These are phyloP conservation scores for Puccinia coronata DNA, from an alignment of 1,284 basidiomycete species.

Conservation along the genomic window DNA sequence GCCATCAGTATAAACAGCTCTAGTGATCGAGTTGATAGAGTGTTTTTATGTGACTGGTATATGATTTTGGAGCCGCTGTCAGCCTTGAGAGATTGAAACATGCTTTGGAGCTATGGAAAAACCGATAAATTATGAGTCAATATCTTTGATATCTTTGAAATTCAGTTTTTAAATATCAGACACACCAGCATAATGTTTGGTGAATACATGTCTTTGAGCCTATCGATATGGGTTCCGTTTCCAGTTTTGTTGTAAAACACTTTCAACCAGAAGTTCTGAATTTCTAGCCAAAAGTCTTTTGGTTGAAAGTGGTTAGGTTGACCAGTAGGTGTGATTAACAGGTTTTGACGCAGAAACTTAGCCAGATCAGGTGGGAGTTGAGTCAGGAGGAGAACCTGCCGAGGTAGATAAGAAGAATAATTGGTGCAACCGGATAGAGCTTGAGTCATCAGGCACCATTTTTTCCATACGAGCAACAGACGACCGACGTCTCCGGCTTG, in stretches of 20 bases:
- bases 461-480: constrained; percentile 18
- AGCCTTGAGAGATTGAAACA: too few relatives aligned
- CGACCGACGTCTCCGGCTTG: constrained; percentile 14
- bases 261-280: constrained; percentile 26
- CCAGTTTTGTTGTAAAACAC: background rate
- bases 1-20: too few relatives aligned
- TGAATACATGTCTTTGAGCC: background rate
- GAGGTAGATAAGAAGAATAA: constrained; percentile 20
- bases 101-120: too few relatives aligned
- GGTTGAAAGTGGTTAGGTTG: background rate
- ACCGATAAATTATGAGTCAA: too few relatives aligned
- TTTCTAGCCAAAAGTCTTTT: constrained; percentile 13
- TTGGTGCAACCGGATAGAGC: background rate
- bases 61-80: too few relatives aligned
- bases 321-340: background rate
- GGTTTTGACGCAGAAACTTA: background rate
- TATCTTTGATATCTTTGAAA: too few relatives aligned
- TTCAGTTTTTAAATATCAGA: too few relatives aligned
- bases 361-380: background rate
- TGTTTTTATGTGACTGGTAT: too few relatives aligned
- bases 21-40: too few relatives aligned
- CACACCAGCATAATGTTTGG: too few relatives aligned
- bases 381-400: background rate
- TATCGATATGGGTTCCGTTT: background rate
- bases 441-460: constrained; percentile 10